These are phyloP conservation scores for Cystobasidium onofrii DNA, from an alignment of 768 basidiomycete species.

Conservation along the genomic window DNA sequence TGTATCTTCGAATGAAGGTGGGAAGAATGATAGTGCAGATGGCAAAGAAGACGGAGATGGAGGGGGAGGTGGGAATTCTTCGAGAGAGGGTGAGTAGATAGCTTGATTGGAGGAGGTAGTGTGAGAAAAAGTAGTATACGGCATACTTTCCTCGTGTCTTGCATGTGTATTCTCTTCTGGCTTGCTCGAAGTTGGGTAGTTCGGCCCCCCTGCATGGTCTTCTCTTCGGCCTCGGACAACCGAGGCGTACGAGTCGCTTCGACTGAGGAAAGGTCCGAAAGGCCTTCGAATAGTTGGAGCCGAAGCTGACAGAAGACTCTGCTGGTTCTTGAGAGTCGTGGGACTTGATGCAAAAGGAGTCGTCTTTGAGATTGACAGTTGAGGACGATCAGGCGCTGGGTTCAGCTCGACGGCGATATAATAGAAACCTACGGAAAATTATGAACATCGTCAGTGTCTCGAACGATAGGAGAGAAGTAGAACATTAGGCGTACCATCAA, in stretches of 20 bases:
- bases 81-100: slow-evolving; percentile 1
- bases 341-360: background rate
- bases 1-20: background rate
- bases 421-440: slow-evolving; percentile 6
- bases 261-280: background rate
- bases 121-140: background rate
- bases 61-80: slow-evolving; percentile 5
- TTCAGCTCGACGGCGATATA: slow-evolving; percentile 19
- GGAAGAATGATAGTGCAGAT: background rate
- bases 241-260: slow-evolving; percentile 9
- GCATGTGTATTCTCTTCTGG: background rate
- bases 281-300: background rate
- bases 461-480: background rate
- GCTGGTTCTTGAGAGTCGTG: background rate
- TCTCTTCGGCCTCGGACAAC: slow-evolving; percentile 1
- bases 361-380: background rate
- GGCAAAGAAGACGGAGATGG: background rate
- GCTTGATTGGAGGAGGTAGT: background rate
- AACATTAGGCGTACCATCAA: slow-evolving; percentile 11
- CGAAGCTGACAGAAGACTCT: background rate
- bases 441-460: background rate
- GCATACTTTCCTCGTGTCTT: background rate
- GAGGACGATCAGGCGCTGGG: background rate
- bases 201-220: background rate
- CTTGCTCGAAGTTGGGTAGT: background rate